Conservation (phyloP, 176 grass and related monocot genomes). For the Triticum dicoccoides region DNA sequence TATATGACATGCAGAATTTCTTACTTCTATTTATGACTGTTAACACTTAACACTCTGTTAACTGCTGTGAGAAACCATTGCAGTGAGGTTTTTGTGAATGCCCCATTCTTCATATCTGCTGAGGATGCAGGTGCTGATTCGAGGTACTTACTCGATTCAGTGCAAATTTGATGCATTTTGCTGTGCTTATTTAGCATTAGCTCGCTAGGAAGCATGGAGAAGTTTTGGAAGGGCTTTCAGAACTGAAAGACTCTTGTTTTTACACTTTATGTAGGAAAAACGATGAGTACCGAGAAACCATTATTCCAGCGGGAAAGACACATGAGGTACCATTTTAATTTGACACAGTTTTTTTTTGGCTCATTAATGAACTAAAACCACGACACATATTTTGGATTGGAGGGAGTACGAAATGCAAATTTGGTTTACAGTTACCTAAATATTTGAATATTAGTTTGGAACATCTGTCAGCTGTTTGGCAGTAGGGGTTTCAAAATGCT, state of each 20-base stretch:
- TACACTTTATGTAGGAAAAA: constrained; percentile 54
- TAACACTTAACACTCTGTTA: background rate
- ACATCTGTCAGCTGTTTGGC: constrained; percentile 1
- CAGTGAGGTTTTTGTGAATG: constrained; percentile 92
- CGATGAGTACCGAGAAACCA: constrained; percentile 78
- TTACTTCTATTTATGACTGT: constrained; percentile 21
- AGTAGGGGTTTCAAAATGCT: background rate
- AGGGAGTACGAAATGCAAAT: background rate
- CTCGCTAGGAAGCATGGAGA: background rate
- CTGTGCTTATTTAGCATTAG: background rate
- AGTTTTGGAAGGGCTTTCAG: background rate
- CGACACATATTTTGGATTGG: too few relatives aligned
- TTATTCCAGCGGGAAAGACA: constrained; percentile 88
- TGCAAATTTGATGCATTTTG: background rate
- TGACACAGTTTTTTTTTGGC: background rate
- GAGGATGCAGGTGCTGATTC: constrained; percentile 82
- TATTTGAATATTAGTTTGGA: background rate
- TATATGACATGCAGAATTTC: background rate
- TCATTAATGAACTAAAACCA: background rate
- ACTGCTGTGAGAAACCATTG: constrained; percentile 21
- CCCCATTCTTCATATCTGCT: constrained; percentile 95
- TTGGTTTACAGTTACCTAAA: background rate
- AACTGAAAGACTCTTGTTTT: constrained; percentile 21
- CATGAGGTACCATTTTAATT: constrained; percentile 67
- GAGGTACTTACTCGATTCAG: constrained; percentile 47